Percentiles rank a stretch among this genome's conserved stretches.
Conservation (phyloP, 2,329 filamentous ascomycete genomes). For the Fusarium sp. region DNA sequence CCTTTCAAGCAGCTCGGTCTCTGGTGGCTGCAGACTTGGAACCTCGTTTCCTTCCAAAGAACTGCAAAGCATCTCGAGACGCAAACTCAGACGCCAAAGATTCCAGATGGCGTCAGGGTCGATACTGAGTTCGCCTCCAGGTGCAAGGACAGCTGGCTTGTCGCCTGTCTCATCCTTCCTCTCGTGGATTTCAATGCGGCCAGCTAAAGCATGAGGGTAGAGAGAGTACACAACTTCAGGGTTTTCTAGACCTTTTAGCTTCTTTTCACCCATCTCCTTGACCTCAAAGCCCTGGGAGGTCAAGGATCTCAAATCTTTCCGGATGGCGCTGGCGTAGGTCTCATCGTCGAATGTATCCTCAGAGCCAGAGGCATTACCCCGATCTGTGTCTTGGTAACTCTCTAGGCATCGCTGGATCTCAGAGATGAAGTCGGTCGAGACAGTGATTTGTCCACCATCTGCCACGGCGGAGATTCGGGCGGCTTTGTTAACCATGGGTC, state of each 20-base stretch:
- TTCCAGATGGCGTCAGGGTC: slow-evolving; percentile 89
- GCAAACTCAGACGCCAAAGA: slow-evolving; percentile 88
- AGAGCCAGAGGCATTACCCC: slow-evolving; percentile 74
- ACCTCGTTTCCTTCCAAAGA: slow-evolving; percentile 79
- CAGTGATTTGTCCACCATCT: slow-evolving; percentile 96
- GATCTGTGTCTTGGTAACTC: slow-evolving; percentile 87
- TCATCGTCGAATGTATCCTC: slow-evolving; percentile 81
- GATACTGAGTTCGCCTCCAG: slow-evolving; percentile 77
- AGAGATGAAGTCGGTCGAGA: slow-evolving; percentile 96
- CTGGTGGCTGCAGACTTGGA: slow-evolving; percentile 78
- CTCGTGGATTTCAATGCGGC: slow-evolving; percentile 79
- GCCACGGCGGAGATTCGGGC: slow-evolving; percentile 94
- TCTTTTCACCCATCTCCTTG: slow-evolving; percentile 94
- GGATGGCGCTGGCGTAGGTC: slow-evolving; percentile 79
- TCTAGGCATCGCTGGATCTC: slow-evolving; percentile 94
- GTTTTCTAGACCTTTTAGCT: slow-evolving; percentile 97
- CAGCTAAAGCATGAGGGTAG: slow-evolving; percentile 89
- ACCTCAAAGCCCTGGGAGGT: slow-evolving; percentile 95
- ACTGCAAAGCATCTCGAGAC: slow-evolving; percentile 93
- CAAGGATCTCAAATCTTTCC: slow-evolving; percentile 87
- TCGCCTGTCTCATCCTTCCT: slow-evolving; percentile 60
- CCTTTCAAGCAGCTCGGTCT: slow-evolving; percentile 83
- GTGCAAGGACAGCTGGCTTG: slow-evolving; percentile 72
- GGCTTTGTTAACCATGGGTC: slow-evolving; percentile 98
- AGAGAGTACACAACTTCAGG: slow-evolving; percentile 96